These are phyloP conservation scores for Nicotiana attenuata DNA, from an alignment of 257 asterid species.

Conservation along the genomic window DNA sequence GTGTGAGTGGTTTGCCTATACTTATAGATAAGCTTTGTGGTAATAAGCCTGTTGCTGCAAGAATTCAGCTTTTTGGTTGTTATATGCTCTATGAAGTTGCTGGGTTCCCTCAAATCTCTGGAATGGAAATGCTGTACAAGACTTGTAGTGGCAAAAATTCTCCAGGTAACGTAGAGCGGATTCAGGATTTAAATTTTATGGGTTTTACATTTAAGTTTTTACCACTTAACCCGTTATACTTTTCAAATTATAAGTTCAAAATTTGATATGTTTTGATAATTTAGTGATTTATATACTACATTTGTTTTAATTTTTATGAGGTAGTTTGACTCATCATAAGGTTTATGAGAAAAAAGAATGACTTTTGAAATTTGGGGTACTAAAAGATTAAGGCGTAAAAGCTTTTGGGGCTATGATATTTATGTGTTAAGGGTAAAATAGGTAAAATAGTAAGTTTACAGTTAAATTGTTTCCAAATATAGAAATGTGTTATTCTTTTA, in stretches of 20 bases:
- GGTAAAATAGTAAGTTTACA: too few species aligned
- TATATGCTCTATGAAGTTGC: conserved; percentile 81
- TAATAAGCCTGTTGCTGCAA: conserved; percentile 55
- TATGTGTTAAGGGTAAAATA: too few species aligned
- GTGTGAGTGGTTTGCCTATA: conserved; percentile 74
- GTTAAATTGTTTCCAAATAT: too few species aligned
- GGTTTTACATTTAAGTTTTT: not conserved
- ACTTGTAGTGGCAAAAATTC: conserved; percentile 61
- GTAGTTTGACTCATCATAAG: too few species aligned
- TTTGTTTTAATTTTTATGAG: too few species aligned
- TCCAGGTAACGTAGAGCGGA: conserved; percentile 38
- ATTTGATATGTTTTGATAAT: not conserved
- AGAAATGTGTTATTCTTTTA: too few species aligned
- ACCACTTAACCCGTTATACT: not conserved
- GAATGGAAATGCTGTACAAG: conserved; percentile 82
- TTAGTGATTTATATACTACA: too few species aligned
- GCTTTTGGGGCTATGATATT: too few species aligned
- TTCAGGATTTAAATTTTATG: not conserved
- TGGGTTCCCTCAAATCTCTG: conserved; percentile 76
- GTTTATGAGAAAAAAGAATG: too few species aligned
- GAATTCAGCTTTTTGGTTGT: conserved; percentile 79
- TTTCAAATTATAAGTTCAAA: not conserved
- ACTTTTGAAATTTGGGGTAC: too few species aligned
- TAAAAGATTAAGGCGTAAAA: too few species aligned
- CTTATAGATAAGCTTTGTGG: conserved; percentile 87